Evolutionary conservation across 495 filamentous ascomycete genomes (phyloP), one percentile per base, ranked within the genome.

Genomic region (Aspergillus saccharolyticus): DNA sequence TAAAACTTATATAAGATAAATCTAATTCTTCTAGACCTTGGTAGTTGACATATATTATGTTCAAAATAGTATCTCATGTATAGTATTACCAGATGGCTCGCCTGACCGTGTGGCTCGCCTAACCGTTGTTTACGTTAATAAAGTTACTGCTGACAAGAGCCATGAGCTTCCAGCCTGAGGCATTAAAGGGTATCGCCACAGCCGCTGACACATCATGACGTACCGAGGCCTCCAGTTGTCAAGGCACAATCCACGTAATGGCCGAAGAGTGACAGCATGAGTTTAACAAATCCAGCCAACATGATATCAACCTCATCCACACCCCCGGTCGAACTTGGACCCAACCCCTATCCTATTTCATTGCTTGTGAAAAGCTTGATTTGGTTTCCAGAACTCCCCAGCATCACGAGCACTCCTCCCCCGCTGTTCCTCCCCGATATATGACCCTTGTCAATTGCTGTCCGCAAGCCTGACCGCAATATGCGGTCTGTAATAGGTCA

Each of bases 161-260:
- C n/a, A 39, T 39, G 33, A 10, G 4, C 12, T 39, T 39, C 6
- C 33, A 8, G 33, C 33, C 33, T 39, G 7, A 39, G 33, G 33
- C 33, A 39, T n/a, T 5, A 8, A 8, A 39, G 4, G 4, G 7
- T 15, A 39, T 12, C 10, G 33, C 33, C 33, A 39, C 33, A 39
- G 39, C 54, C 48, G 61, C 61, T 63, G 61, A 63, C 39, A 60
- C 54, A 60, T 50, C 55, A 63, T 63, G 61, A 63, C 61, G 58
- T 63, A 53, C 6, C 6, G 33, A 15, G 14, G 33, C 14, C 33
- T 39, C 33, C 33, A 39, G 33, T 39, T 39, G 33, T 39, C 33
- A 14, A 18, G 2, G 48, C 16, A 45, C 17, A 12, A 39, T 39
- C 33, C 33, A 39, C 33, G 33, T 39, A 39, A 39, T 39, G 33